These are phyloP conservation scores for Mycena capillaripes DNA, from an alignment of 768 basidiomycete species.

Conservation along the genomic window DNA sequence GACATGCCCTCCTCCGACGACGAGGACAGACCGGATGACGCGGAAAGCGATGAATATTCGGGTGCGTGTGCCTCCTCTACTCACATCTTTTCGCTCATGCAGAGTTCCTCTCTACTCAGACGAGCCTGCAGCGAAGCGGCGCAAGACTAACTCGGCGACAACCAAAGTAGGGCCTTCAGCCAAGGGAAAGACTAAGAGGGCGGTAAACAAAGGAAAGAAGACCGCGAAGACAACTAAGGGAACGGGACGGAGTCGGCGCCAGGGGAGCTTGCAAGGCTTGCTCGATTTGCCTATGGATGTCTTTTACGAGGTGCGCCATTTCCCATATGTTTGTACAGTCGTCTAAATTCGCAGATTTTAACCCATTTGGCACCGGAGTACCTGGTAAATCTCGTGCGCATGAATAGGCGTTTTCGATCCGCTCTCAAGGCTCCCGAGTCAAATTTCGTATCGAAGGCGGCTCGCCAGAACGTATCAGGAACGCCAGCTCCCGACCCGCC, in stretches of 20 bases:
- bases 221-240: neutral
- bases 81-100: neutral
- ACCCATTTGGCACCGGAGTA: neutral
- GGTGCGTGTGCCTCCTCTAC: neutral
- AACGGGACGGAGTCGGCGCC: neutral
- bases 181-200: neutral
- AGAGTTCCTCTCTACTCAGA: neutral
- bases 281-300: conserved; percentile 16
- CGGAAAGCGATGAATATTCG: neutral
- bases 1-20: neutral
- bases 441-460: neutral
- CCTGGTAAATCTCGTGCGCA: neutral
- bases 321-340: too few relatives aligned
- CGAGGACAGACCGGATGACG: too few relatives aligned
- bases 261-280: neutral
- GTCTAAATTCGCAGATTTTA: too few relatives aligned
- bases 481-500: conserved; percentile 1
- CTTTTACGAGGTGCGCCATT: neutral
- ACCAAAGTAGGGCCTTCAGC: neutral
- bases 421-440: neutral
- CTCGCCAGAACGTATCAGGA: neutral
- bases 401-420: neutral
- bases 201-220: neutral
- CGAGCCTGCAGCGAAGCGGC: conserved; percentile 3
- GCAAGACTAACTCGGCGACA: conserved; percentile 16